These are phyloP conservation scores for Gaeumannomyces tritici DNA, from an alignment of 2,329 filamentous ascomycete species.

Conservation along the genomic window DNA sequence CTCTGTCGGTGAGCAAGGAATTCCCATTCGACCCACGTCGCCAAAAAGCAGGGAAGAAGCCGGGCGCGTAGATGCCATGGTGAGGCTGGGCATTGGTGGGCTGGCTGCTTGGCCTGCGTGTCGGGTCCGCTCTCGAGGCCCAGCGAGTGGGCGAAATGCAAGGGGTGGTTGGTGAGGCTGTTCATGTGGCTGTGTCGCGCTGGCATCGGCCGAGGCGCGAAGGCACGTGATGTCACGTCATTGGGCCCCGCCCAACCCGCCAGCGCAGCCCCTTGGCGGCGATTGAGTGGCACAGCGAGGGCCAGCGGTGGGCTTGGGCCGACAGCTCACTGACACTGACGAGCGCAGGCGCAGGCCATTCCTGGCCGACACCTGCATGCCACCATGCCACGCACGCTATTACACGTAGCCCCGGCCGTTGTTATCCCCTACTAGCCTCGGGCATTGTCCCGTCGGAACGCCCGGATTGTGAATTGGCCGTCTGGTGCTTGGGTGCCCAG, in stretches of 20 bases:
- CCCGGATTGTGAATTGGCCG: background rate
- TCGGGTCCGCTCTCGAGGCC: background rate
- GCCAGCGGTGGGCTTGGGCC: too few species aligned
- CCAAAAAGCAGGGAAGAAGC: background rate
- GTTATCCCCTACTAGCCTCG: too few species aligned
- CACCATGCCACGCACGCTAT: background rate
- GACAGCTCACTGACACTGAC: too few species aligned
- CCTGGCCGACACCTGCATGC: background rate
- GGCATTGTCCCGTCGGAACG: too few species aligned
- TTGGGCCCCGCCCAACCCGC: background rate
- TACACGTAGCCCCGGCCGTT: background rate
- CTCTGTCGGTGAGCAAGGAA: background rate
- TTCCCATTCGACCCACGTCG: background rate
- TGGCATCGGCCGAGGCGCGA: background rate
- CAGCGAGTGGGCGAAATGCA: background rate
- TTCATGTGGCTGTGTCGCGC: background rate
- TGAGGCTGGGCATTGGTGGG: slow-evolving; percentile 1
- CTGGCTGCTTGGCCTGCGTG: background rate
- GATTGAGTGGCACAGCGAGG: background rate
- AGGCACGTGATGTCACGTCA: background rate
- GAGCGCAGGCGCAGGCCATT: too few species aligned
- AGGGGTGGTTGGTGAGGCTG: slow-evolving; percentile 1
- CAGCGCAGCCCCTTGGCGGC: background rate
- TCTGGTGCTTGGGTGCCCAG: background rate
- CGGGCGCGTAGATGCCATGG: background rate